A percentile compares a stretch with the other conserved stretches of the same genome.
Evolutionary conservation across 345 rosid species (phyloP).

Genomic region (Conringia planisiliqua): DNA sequence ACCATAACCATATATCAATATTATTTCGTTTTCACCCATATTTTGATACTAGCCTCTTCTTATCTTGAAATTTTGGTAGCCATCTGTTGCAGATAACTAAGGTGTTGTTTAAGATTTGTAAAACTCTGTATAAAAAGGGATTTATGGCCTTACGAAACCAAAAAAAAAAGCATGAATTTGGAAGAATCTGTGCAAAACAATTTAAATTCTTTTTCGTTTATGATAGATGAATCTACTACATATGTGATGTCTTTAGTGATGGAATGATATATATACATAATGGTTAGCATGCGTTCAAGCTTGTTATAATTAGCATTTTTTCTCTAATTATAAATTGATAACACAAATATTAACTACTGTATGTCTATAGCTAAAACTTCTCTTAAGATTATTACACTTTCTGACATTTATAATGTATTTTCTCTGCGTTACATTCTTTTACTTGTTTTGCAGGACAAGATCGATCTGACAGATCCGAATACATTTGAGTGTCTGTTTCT

Average conservation of each 20-base stretch:
- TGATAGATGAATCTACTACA: neutral
- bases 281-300: neutral
- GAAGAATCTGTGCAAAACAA: neutral
- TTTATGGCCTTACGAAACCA: neutral
- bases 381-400: neutral
- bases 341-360: neutral
- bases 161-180: neutral
- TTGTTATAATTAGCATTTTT: neutral
- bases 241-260: neutral
- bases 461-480: constrained; percentile 37
- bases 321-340: neutral
- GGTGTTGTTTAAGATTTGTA: neutral
- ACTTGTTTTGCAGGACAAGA: constrained; percentile 24
- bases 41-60: neutral
- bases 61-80: neutral
- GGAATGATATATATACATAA: neutral
- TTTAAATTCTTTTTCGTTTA: neutral
- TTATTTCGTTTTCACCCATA: neutral
- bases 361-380: neutral
- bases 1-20: neutral
- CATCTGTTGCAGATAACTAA: neutral
- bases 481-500: constrained; percentile 43
- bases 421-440: constrained; percentile 3
- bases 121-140: neutral
- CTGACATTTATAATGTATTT: neutral